Evolutionary conservation across 164 flowering plant species (phyloP), one percentile per base, ranked within the genome.

Genomic region (Dillenia turbinata): DNA sequence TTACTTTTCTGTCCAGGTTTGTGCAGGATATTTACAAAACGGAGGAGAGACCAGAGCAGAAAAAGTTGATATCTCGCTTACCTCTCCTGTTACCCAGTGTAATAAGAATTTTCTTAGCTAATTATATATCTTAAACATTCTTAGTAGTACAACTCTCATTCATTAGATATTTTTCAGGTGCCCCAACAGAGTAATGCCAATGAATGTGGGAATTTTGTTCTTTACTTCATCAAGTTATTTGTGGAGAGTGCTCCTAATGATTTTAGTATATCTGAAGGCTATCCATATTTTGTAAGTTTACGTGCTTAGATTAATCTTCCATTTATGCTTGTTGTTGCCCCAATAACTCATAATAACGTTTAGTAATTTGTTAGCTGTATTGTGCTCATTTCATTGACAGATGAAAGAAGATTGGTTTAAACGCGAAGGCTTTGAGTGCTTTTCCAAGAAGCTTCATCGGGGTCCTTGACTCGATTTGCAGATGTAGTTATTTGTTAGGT

Each of bases 51-150:
- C 47, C 71, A 44, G 85, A 71, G 50, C 70, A 43, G 10, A 62
- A 63, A n/a, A 44, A 72, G 9, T 47, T 56, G 40, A 69, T 82
- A 52, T 59, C 56, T 24, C 61, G 66, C n/a, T 88, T 88, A 66
- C 95, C 95, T 56, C 66, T 91, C 26, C 57, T 83, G 72, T 76
- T 87, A 57, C 96, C 97, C 12, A 75, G 85, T 89, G 97, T 82
- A 58, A 70, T 24, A 24, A 24, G 15, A 13, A 12, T 52, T 53
- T 2, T 26, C 50, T 19, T 10, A 54, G 51, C 1, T 26, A 5
- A 26, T 26, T 26, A 26, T 26, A 26, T 26, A 5, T 26, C 40
- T 26, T 1, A 26, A 26, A 26, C 2, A 26, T 26, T 26, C 40
- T 5, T 26, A 26, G 40, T 2, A 26, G 1, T 26, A 26, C 40